Percentiles rank a stretch among this genome's conserved stretches.
These are phyloP conservation scores for Moesziomyces globuligerus DNA, from an alignment of 1,284 basidiomycete species.

Conservation along the genomic window DNA sequence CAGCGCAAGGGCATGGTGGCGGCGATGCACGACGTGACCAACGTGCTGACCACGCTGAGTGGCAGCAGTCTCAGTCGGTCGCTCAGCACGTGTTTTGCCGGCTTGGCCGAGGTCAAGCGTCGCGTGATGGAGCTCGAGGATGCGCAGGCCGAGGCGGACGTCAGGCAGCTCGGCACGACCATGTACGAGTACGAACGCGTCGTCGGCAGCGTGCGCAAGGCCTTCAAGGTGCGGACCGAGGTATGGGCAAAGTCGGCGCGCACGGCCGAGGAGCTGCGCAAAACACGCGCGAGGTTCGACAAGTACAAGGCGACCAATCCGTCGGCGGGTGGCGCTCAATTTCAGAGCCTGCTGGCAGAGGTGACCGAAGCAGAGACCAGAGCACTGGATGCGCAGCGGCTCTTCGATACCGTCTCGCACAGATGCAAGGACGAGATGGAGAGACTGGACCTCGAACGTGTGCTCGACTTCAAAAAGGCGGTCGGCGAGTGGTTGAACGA, in stretches of 20 bases:
- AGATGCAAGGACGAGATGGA: constrained; percentile 89
- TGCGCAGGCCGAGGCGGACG: constrained; percentile 61
- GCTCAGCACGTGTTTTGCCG: constrained; percentile 66
- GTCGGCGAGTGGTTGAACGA: constrained; percentile 82
- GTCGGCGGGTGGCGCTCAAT: constrained; percentile 24
- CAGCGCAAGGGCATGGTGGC: constrained; percentile 73
- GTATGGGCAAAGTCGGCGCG: constrained; percentile 71
- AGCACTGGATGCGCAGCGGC: constrained; percentile 71
- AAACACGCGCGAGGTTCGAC: constrained; percentile 80
- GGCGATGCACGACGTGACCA: constrained; percentile 60
- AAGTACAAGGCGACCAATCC: constrained; percentile 77
- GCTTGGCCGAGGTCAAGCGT: constrained; percentile 65
- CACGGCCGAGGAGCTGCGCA: constrained; percentile 79
- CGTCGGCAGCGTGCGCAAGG: constrained; percentile 86
- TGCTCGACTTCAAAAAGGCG: constrained; percentile 84
- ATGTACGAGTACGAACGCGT: constrained; percentile 92
- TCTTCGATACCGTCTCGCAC: constrained; percentile 87
- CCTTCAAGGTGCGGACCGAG: constrained; percentile 85
- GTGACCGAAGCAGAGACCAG: constrained; percentile 50
- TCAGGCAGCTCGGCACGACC: constrained; percentile 72
- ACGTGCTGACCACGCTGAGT: constrained; percentile 63
- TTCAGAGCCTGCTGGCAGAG: constrained; percentile 43
- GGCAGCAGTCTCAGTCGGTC: constrained; percentile 66
- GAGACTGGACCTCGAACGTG: constrained; percentile 91
- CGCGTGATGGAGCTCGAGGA: constrained; percentile 53